These are phyloP conservation scores for Centella asiatica DNA, from an alignment of 129 eudicot species.

Conservation along the genomic window DNA sequence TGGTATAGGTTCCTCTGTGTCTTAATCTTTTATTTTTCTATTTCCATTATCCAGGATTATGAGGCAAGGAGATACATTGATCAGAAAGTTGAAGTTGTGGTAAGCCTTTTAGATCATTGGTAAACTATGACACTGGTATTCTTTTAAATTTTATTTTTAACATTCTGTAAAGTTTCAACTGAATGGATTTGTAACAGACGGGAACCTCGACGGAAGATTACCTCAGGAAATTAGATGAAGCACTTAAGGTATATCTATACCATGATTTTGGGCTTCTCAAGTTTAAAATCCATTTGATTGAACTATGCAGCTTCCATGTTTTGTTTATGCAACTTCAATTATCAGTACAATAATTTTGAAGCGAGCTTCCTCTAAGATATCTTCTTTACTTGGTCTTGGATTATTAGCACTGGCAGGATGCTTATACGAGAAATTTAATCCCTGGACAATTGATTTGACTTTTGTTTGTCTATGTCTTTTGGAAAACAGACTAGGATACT, in stretches of 20 bases:
- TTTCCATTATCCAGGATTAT: slow-evolving; percentile 44
- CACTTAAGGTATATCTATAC: slow-evolving; percentile 47
- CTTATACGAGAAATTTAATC: neutral
- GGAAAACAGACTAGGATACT: too few relatives aligned
- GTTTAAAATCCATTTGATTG: neutral
- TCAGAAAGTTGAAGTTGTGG: slow-evolving; percentile 84
- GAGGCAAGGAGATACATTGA: slow-evolving; percentile 64
- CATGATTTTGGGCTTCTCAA: neutral
- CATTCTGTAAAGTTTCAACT: neutral
- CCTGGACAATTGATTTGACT: too few relatives aligned
- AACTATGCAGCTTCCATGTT: neutral
- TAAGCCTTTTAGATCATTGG: slow-evolving; percentile 20
- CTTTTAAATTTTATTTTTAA: neutral
- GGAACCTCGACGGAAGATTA: slow-evolving; percentile 74
- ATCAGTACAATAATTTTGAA: neutral
- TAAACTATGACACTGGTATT: neutral
- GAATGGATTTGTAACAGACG: slow-evolving; percentile 35
- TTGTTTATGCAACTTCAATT: neutral
- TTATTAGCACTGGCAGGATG: neutral
- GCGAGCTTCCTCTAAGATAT: neutral
- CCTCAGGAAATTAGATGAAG: slow-evolving; percentile 55
- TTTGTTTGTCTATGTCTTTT: too few relatives aligned
- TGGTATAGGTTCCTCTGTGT: too few relatives aligned
- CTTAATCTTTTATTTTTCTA: neutral
- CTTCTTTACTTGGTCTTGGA: neutral